A percentile compares a stretch with the other conserved stretches of the same genome.
Evolutionary conservation across 2,329 filamentous ascomycete species (phyloP).

Genomic region (Ambrosiella xylebori): DNA sequence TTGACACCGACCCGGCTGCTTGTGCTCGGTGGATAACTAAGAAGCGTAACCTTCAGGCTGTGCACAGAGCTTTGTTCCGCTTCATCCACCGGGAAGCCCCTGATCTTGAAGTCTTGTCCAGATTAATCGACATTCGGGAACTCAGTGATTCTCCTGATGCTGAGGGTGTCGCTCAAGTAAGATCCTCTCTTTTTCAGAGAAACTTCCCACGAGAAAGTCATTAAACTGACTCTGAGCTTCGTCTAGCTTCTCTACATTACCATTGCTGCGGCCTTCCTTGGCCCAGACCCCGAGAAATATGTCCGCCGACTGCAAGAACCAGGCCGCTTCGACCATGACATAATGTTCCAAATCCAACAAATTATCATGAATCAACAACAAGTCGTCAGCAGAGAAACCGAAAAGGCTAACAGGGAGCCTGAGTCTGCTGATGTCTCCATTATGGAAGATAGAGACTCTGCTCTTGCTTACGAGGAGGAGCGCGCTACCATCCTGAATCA

Average conservation of each 20-base stretch:
- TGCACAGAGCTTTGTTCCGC: slow-evolving; percentile 36
- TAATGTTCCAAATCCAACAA: slow-evolving; percentile 29
- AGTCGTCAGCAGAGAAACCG: slow-evolving; percentile 15
- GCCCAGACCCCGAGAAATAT: slow-evolving; percentile 37
- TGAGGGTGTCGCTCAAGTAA: slow-evolving; percentile 36
- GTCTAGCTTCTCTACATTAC: slow-evolving; percentile 42
- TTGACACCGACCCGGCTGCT: slow-evolving; percentile 29
- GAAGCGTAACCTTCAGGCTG: slow-evolving; percentile 35
- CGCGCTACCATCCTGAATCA: slow-evolving; percentile 33
- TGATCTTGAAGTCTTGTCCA: slow-evolving; percentile 34
- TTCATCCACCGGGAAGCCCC: slow-evolving; percentile 37
- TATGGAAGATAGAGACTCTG: slow-evolving; percentile 32
- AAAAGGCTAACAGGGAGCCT: slow-evolving; percentile 14
- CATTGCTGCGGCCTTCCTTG: slow-evolving; percentile 42
- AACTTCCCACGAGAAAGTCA: too few species aligned
- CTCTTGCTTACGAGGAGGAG: slow-evolving; percentile 39
- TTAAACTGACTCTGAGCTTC: neutral
- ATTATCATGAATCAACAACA: slow-evolving; percentile 27
- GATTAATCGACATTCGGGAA: slow-evolving; percentile 37
- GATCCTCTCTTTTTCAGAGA: slow-evolving; percentile 10
- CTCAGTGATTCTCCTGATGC: slow-evolving; percentile 39
- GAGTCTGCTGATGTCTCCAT: slow-evolving; percentile 20
- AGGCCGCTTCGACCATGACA: slow-evolving; percentile 22
- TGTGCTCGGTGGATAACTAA: slow-evolving; percentile 27
- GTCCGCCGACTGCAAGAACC: slow-evolving; percentile 27